Base-by-base conservation (phyloP, 2,329 filamentous ascomycete species). In the Incumbomyces lentus region DNA sequence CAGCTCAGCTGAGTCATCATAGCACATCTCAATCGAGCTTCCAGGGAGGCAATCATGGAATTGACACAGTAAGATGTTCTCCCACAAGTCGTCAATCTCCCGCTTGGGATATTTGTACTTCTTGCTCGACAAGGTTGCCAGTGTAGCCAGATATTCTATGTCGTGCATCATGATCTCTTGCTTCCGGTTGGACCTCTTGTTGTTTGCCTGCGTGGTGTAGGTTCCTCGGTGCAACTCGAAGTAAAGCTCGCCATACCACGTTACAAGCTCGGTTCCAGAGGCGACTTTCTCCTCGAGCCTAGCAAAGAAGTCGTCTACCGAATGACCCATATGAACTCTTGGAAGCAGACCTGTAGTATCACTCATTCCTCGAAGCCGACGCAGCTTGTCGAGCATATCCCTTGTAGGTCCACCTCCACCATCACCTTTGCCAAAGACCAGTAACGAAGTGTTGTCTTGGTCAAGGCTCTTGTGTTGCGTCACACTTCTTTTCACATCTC, bases 201-300 rank as follows among this genome's bases (percentile, higher is more conserved):
- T 98, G 68, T 95, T 95, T 49, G 89, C 84, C 64, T 96, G 90
- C 0, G 90, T 95, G 2, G 92, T 98, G 67, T 96, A 96, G 11
- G 90, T 96, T 44, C 92, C 92, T 50, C 92, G 84, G 63, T 98
- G 92, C 40, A 98, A 76, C 66, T 98, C 92, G 64, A 98, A 95
- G 68, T 98, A 98, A 7, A 98, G 75, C 68, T 98, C 92, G 35
- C 92, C 92, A 62, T 95, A 95, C 92, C 92, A 98, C 1, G 92
- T 96, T 18, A 88, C 85, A 45, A 95, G 82, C 14, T 86, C 75
- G 2, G 79, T 78, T 16, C 76, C 76, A 16, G 72, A 65, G 26
- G 71, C 70, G 22, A 79, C 79, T 68, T 89, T 94, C 65, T 83
- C 78, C 63, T 95, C 83, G 2, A 98, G 72, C 43, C 77, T 76